Evolutionary conservation across 225 moss, liverwort and hornwort genomes (phyloP).

Genomic region (Polytrichum formosum): DNA sequence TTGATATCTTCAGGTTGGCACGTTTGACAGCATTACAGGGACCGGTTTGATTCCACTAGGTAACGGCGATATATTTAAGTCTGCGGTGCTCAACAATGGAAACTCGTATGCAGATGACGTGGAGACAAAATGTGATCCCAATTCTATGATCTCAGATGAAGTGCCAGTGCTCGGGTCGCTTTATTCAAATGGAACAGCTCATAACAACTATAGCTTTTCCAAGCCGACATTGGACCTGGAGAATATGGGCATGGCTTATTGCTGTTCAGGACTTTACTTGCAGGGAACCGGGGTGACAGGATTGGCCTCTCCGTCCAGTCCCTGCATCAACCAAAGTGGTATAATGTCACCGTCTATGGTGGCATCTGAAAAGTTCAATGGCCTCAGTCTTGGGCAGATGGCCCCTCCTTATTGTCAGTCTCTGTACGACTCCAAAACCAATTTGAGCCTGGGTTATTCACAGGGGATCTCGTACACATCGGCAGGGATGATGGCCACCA

Average conservation of each 20-base stretch:
- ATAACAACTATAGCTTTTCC: conserved; percentile 21
- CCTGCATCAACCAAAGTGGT: conserved; percentile 22
- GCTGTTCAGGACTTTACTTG: conserved; percentile 28
- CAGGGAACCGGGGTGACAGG: conserved; percentile 37
- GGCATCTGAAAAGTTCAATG: conserved; percentile 44
- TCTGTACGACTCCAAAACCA: conserved; percentile 22
- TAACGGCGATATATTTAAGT: conserved; percentile 42
- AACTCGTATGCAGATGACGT: conserved; percentile 33
- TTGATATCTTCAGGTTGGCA: conserved; percentile 33
- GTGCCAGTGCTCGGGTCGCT: conserved; percentile 13
- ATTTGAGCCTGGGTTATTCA: conserved; percentile 23
- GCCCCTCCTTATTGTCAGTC: conserved; percentile 17
- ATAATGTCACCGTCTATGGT: conserved; percentile 32
- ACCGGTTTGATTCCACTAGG: conserved; percentile 43
- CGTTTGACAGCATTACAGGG: conserved; percentile 57
- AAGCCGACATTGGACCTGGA: conserved; percentile 54
- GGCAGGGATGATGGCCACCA: conserved; percentile 17
- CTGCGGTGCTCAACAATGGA: conserved; percentile 26
- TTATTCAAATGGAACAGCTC: conserved; percentile 31
- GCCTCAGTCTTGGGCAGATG: conserved; percentile 37
- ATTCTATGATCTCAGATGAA: conserved; percentile 24
- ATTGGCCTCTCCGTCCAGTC: conserved; percentile 38
- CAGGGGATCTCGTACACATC: conserved; percentile 22
- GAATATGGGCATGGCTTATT: conserved; percentile 38
- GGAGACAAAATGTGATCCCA: conserved; percentile 36